Conservation (phyloP, 1,284 basidiomycete species). For the Fistulinella cinereoalba region DNA sequence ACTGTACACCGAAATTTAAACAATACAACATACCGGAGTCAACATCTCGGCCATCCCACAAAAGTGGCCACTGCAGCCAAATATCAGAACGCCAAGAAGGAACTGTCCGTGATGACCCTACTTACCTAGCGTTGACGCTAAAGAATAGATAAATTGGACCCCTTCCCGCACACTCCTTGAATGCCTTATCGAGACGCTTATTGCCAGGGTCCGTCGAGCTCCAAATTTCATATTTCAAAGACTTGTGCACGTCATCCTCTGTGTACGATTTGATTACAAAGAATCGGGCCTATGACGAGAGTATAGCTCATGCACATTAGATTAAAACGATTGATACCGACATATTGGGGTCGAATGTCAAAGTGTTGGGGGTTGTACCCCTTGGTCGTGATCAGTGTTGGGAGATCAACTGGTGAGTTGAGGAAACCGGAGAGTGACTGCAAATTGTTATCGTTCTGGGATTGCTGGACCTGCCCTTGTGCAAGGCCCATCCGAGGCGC, state of each 20-base stretch:
- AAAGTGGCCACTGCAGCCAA: conserved; percentile 77
- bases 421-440: conserved; percentile 46
- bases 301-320: background rate
- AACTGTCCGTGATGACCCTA: conserved; percentile 1
- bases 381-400: conserved; percentile 79
- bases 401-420: conserved; percentile 77
- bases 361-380: conserved; percentile 90
- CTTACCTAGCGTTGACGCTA: conserved; percentile 85
- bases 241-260: conserved; percentile 97
- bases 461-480: conserved; percentile 32
- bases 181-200: conserved; percentile 92
- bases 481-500: conserved; percentile 44
- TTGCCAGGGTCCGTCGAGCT: conserved; percentile 94
- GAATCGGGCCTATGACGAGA: conserved; percentile 66
- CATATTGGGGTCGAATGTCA: conserved; percentile 76
- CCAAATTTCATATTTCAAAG: conserved; percentile 96
- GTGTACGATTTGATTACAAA: conserved; percentile 99
- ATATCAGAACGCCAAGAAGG: conserved; percentile 4
- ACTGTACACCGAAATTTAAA: background rate
- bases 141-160: conserved; percentile 96
- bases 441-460: conserved; percentile 30
- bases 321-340: conserved; percentile 37
- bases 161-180: conserved; percentile 81
- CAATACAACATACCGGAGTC: conserved; percentile 58
- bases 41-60: conserved; percentile 97